These are phyloP conservation scores for Macrophomina phaseolina DNA, from an alignment of 2,329 filamentous ascomycete genomes.

Conservation along the genomic window DNA sequence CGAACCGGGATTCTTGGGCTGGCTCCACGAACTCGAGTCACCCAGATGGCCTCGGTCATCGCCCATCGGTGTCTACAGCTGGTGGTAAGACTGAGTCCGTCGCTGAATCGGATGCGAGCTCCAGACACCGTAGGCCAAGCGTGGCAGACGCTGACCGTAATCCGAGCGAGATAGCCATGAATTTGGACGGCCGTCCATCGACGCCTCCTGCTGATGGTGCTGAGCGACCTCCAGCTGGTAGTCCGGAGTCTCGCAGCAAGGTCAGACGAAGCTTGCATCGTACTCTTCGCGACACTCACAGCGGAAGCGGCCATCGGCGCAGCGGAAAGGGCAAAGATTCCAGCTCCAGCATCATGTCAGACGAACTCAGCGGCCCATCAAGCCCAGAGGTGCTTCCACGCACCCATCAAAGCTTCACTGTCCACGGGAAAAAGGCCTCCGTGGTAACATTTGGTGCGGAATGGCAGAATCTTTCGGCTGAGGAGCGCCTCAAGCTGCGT, in stretches of 20 bases:
- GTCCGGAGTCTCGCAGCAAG: slow-evolving; percentile 65
- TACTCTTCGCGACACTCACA: slow-evolving; percentile 79
- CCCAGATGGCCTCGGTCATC: slow-evolving; percentile 36
- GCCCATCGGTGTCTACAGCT: slow-evolving; percentile 40
- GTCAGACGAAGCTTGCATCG: slow-evolving; percentile 87
- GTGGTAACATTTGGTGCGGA: slow-evolving; percentile 97
- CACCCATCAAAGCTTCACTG: slow-evolving; percentile 86
- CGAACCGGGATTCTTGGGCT: slow-evolving; percentile 23
- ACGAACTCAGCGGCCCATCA: slow-evolving; percentile 44
- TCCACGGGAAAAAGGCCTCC: slow-evolving; percentile 97
- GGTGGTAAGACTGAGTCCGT: slow-evolving; percentile 38
- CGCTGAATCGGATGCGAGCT: slow-evolving; percentile 39
- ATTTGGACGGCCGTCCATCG: slow-evolving; percentile 27
- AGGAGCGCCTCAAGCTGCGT: slow-evolving; percentile 46
- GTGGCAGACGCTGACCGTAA: slow-evolving; percentile 13
- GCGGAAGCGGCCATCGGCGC: slow-evolving; percentile 67
- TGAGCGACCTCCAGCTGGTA: slow-evolving; percentile 36
- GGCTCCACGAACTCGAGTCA: slow-evolving; percentile 26
- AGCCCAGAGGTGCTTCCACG: slow-evolving; percentile 73
- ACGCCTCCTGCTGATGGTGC: slow-evolving; percentile 37
- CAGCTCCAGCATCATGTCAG: slow-evolving; percentile 59
- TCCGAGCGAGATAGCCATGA: slow-evolving; percentile 7
- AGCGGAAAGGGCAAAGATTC: slow-evolving; percentile 80
- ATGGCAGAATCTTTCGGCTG: slow-evolving; percentile 66
- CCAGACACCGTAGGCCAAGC: slow-evolving; percentile 39